Evolutionary conservation across 805 yeast genomes (phyloP).

Genomic region (Nakazawaea siamensis): DNA sequence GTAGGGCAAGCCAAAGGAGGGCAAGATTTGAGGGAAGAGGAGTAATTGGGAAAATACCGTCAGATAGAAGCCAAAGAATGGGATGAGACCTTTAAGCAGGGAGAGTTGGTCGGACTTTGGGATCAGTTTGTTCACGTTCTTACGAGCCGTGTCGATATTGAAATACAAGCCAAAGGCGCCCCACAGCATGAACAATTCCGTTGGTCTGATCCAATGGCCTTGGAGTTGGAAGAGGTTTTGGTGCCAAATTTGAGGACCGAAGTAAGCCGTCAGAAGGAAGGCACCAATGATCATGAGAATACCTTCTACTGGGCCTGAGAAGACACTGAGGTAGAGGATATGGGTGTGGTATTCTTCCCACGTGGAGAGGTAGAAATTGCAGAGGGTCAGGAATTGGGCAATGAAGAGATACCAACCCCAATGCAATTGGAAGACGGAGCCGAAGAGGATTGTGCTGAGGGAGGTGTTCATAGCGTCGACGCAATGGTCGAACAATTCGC

Average conservation of each 20-base stretch:
- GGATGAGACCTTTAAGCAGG: conserved; percentile 54
- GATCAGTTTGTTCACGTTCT: conserved; percentile 39
- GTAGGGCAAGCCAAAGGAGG: conserved; percentile 42
- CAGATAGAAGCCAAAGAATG: conserved; percentile 51
- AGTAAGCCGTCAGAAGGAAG: conserved; percentile 53
- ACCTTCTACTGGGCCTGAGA: conserved; percentile 96
- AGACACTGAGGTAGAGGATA: conserved; percentile 62
- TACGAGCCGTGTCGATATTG: conserved; percentile 63
- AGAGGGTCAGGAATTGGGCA: conserved; percentile 64
- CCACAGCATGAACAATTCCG: conserved; percentile 35
- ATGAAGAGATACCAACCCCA: conserved; percentile 51
- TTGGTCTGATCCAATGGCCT: conserved; percentile 30
- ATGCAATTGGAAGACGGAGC: conserved; percentile 73
- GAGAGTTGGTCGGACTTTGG: conserved; percentile 17
- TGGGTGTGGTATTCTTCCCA: conserved; percentile 97
- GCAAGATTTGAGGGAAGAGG: conserved; percentile 44
- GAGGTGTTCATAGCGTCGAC: conserved; percentile 63
- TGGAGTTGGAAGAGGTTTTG: conserved; percentile 30
- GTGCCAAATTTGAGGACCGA: conserved; percentile 68
- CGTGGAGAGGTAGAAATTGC: conserved; percentile 81
- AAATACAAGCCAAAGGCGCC: conserved; percentile 50
- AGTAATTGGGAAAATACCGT: conserved; percentile 38
- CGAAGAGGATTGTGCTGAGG: conserved; percentile 64
- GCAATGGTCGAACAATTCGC: conserved; percentile 92
- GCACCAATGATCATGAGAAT: conserved; percentile 53